phyloP scores from a whole-genome alignment of 2,329 filamentous ascomycete species.

The Fonsecaea nubica region DNA sequence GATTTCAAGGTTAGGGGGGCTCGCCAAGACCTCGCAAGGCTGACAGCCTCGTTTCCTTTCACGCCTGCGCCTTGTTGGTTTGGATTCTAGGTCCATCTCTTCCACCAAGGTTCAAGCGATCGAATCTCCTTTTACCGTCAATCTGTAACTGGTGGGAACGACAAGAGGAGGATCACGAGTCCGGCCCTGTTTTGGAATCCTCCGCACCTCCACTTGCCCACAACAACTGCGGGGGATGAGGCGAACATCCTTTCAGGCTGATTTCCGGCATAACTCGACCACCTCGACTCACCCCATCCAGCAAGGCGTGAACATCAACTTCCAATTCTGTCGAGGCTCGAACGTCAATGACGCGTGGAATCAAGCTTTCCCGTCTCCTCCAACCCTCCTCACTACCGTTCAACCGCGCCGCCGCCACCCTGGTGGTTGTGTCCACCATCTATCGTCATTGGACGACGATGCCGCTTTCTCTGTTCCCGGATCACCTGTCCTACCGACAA shows the following conservation, averaged over 20 bases:
- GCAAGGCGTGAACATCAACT: constrained; percentile 4
- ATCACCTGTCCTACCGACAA: not conserved
- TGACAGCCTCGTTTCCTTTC: not conserved
- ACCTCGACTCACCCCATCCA: not conserved
- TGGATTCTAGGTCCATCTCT: not conserved
- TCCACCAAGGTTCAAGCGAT: not conserved
- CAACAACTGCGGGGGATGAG: constrained; percentile 8
- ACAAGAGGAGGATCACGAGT: not conserved
- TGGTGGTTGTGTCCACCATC: not conserved
- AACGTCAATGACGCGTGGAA: not conserved
- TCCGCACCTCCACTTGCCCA: constrained; percentile 1
- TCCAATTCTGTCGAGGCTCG: not conserved
- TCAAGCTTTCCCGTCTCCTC: not conserved
- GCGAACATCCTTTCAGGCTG: constrained; percentile 14
- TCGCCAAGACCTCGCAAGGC: constrained; percentile 1
- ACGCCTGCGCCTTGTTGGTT: not conserved
- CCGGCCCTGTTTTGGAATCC: not conserved
- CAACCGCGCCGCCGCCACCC: not conserved
- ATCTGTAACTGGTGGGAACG: not conserved
- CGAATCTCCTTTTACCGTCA: not conserved
- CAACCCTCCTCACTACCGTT: not conserved
- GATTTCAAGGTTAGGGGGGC: not conserved
- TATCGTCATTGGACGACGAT: not conserved
- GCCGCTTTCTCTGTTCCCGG: not conserved
- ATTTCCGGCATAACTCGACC: constrained; percentile 2